These are phyloP conservation scores for Cystoderma amianthinum DNA, from an alignment of 768 basidiomycete genomes.

Conservation along the genomic window DNA sequence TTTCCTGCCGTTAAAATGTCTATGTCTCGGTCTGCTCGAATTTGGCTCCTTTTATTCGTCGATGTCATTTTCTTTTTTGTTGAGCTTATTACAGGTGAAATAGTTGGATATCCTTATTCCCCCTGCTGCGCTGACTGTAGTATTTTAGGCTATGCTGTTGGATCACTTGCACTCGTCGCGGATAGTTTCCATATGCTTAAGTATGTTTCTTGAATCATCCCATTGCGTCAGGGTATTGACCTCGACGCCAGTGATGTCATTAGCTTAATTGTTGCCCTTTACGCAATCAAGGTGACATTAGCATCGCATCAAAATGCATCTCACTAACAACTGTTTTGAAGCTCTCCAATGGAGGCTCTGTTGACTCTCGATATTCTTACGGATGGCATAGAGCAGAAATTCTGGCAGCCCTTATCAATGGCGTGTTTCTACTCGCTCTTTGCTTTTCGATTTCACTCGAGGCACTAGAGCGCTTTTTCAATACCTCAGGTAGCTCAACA, in stretches of 20 bases:
- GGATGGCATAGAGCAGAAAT: constrained; percentile 99
- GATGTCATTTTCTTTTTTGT: constrained; percentile 85
- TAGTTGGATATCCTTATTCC: no score
- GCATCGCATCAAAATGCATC: no score
- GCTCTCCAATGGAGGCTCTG: constrained; percentile 52
- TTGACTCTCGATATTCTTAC: constrained; percentile 82
- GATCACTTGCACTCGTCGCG: constrained; percentile 90
- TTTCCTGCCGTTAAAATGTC: no score
- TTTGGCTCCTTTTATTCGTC: constrained; percentile 72
- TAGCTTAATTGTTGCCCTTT: constrained; percentile 91
- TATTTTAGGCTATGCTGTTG: constrained; percentile 82
- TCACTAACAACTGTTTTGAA: no score
- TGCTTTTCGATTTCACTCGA: constrained; percentile 96
- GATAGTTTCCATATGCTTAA: constrained; percentile 99
- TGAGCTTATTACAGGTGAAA: constrained; percentile 81
- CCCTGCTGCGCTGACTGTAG: no score
- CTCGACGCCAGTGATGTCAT: constrained; percentile 98
- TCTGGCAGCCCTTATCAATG: constrained; percentile 90
- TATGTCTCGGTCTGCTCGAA: constrained; percentile 65
- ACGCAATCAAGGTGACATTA: constrained; percentile 57
- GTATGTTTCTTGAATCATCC: constrained; percentile 46
- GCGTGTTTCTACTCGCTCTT: constrained; percentile 92
- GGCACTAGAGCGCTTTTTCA: constrained; percentile 87
- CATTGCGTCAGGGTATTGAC: no score
- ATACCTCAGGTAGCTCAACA: constrained; percentile 70